Percentiles rank a stretch among this genome's conserved stretches.
Evolutionary conservation across 306 rosid genomes (phyloP).

Genomic region (Trifolium dubium): DNA sequence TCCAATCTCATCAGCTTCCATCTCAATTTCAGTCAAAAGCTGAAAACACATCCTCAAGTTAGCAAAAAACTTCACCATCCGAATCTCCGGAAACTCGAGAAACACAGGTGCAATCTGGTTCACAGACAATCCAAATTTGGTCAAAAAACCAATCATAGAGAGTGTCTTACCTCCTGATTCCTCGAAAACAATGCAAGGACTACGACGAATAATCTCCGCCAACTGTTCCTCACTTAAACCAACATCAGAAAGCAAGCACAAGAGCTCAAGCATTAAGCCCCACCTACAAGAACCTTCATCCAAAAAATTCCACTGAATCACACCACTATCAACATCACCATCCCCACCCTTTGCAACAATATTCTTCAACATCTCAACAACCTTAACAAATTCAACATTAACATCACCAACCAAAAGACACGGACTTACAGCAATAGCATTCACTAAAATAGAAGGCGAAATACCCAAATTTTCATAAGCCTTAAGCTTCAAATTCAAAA

Average conservation of each 20-base stretch:
- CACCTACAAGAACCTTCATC: conserved; percentile 57
- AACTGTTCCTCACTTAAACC: conserved; percentile 49
- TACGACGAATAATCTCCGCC: conserved; percentile 46
- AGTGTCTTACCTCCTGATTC: conserved; percentile 64
- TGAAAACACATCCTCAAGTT: conserved; percentile 60
- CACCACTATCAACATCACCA: conserved; percentile 39
- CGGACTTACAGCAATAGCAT: conserved; percentile 59
- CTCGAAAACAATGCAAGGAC: conserved; percentile 64
- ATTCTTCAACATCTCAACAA: conserved; percentile 56
- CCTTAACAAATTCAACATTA: conserved; percentile 51
- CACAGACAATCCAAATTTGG: conserved; percentile 62
- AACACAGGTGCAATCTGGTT: conserved; percentile 55
- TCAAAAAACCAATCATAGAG: conserved; percentile 58
- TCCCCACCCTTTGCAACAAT: conserved; percentile 42
- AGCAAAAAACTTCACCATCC: conserved; percentile 48
- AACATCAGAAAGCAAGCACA: conserved; percentile 50
- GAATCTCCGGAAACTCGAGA: conserved; percentile 61
- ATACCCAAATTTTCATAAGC: conserved; percentile 65
- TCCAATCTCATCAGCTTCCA: conserved; percentile 62
- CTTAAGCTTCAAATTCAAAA: conserved; percentile 60
- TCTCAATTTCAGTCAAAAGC: conserved; percentile 60
- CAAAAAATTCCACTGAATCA: conserved; percentile 54
- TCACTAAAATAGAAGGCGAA: conserved; percentile 33
- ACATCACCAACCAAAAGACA: conserved; percentile 66
- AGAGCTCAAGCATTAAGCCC: conserved; percentile 57